Evolutionary conservation across 176 grass and related monocot species (phyloP).

Genomic region (Zizania latifolia): DNA sequence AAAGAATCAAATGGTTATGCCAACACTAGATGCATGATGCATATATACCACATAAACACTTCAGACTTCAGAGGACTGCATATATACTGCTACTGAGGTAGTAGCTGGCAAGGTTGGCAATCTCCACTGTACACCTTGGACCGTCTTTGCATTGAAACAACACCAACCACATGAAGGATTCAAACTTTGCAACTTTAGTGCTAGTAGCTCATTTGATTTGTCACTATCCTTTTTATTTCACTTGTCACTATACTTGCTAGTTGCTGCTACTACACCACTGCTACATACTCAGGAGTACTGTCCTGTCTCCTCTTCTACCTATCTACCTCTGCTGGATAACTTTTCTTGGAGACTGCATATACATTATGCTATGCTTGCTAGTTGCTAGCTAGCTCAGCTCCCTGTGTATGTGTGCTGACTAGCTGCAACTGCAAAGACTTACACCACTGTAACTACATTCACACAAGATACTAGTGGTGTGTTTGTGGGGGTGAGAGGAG

Average conservation of each 20-base stretch:
- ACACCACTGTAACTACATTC: background rate
- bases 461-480: background rate
- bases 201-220: background rate
- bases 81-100: background rate
- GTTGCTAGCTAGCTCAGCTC: background rate
- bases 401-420: constrained; percentile 14
- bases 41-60: constrained; percentile 10
- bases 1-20: background rate
- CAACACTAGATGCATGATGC: no score
- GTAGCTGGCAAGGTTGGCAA: background rate
- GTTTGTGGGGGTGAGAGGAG: background rate
- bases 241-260: background rate
- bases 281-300: background rate
- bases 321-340: constrained; percentile 1
- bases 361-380: background rate
- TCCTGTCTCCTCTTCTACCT: background rate
- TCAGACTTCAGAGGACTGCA: background rate
- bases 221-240: background rate
- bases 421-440: background rate
- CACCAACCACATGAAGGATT: constrained; percentile 12
- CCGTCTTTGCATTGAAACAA: constrained; percentile 21
- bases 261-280: background rate
- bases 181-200: constrained; percentile 17
- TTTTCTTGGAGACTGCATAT: constrained; percentile 33
- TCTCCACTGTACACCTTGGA: constrained; percentile 11